phyloP scores from a whole-genome alignment of 441 rosid genomes.

The Sinapis alba region DNA sequence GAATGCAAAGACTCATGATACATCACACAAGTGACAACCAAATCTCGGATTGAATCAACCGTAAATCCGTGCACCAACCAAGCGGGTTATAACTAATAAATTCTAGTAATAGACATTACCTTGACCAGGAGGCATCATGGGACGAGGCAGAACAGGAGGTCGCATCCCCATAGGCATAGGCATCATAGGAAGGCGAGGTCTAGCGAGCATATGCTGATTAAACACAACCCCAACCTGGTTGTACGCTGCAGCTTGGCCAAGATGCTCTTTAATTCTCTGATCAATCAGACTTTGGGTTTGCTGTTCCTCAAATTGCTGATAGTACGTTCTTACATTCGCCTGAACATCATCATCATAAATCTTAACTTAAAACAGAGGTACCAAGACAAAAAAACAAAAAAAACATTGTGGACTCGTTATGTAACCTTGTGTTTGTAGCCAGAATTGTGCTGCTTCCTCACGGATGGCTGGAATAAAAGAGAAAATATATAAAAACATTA shows the following conservation, averaged over 20 bases:
- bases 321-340: slow-evolving; percentile 92
- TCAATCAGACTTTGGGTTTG: slow-evolving; percentile 94
- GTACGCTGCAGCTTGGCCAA: slow-evolving; percentile 84
- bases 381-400: neutral
- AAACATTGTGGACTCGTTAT: neutral
- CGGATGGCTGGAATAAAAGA: slow-evolving; percentile 70
- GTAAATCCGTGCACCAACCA: neutral
- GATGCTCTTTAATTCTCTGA: slow-evolving; percentile 94
- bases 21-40: neutral
- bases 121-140: slow-evolving; percentile 56
- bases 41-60: neutral
- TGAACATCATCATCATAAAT: slow-evolving; percentile 37
- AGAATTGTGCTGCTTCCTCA: slow-evolving; percentile 97
- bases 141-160: slow-evolving; percentile 85
- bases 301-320: slow-evolving; percentile 98
- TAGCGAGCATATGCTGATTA: slow-evolving; percentile 77
- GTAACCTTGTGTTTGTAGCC: slow-evolving; percentile 97
- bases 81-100: neutral
- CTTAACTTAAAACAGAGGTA: neutral
- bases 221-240: slow-evolving; percentile 89
- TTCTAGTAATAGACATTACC: slow-evolving; percentile 45
- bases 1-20: neutral
- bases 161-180: slow-evolving; percentile 75
- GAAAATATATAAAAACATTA: neutral
- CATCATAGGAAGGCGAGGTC: slow-evolving; percentile 80